Evolutionary conservation across 2,329 filamentous ascomycete species (phyloP).

Genomic region (Beauveria caledonica): DNA sequence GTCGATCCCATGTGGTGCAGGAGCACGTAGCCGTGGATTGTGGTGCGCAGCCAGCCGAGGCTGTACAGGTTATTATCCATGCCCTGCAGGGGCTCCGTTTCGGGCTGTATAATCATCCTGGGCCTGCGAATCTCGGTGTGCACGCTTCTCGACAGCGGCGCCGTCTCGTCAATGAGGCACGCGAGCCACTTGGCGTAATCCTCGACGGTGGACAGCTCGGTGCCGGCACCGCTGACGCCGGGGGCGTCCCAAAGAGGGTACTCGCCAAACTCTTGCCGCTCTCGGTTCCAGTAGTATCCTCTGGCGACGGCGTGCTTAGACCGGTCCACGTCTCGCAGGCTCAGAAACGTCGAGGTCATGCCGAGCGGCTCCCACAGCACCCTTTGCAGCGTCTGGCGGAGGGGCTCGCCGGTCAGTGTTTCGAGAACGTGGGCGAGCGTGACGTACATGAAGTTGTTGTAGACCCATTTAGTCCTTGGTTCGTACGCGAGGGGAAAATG

Average conservation of each 20-base stretch:
- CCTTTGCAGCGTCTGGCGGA: conserved; percentile 33
- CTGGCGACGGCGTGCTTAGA: conserved; percentile 27
- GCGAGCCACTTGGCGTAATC: conserved; percentile 46
- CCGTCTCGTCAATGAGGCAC: conserved; percentile 31
- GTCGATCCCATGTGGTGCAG: conserved; percentile 24
- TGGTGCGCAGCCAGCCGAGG: conserved; percentile 22
- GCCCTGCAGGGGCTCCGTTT: conserved; percentile 5
- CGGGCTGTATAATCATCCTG: conserved; percentile 22
- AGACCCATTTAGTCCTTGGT: conserved; percentile 37
- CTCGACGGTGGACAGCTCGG: conserved; percentile 35
- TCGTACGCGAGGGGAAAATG: conserved; percentile 36
- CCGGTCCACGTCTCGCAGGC: conserved; percentile 19
- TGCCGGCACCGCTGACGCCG: conserved; percentile 32
- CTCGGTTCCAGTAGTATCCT: conserved; percentile 33
- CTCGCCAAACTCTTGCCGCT: conserved; percentile 16
- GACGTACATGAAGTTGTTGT: conserved; percentile 44
- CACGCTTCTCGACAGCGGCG: conserved; percentile 18
- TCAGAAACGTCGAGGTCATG: conserved; percentile 36
- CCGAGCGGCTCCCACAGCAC: conserved; percentile 37
- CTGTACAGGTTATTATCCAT: conserved; percentile 17
- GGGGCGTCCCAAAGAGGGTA: conserved; percentile 20
- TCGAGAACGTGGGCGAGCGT: conserved; percentile 38
- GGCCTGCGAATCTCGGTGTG: conserved; percentile 24
- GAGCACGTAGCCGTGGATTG: conserved; percentile 20
- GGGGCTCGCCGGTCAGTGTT: conserved; percentile 26